phyloP scores from a whole-genome alignment of 805 yeast genomes.

The Wickerhamiella shivajii region DNA sequence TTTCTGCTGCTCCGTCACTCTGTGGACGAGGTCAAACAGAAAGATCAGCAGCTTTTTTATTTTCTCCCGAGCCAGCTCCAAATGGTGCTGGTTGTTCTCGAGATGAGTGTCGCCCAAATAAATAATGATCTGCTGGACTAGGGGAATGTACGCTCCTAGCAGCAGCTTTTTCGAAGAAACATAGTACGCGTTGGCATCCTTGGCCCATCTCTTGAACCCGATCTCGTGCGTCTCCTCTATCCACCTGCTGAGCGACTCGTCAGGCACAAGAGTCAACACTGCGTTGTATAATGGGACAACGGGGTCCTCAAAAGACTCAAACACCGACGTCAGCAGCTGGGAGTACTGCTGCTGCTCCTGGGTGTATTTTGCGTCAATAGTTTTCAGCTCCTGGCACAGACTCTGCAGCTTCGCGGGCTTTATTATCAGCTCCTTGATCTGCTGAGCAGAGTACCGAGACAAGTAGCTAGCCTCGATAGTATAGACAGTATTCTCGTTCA shows the following conservation, averaged over 20 bases:
- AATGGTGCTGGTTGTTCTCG: neutral
- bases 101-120: slow-evolving; percentile 5
- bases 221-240: slow-evolving; percentile 16
- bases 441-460: neutral
- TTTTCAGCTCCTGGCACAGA: slow-evolving; percentile 2
- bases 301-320: slow-evolving; percentile 1
- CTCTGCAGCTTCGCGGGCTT: slow-evolving; percentile 7
- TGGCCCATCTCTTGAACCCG: slow-evolving; percentile 18
- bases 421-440: slow-evolving; percentile 2
- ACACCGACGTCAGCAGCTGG: neutral
- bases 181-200: slow-evolving; percentile 8
- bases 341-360: neutral
- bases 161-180: slow-evolving; percentile 6
- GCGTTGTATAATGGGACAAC: slow-evolving; percentile 1
- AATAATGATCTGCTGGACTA: slow-evolving; percentile 6
- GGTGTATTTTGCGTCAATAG: neutral
- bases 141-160: slow-evolving; percentile 1
- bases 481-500: neutral
- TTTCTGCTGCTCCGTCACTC: neutral
- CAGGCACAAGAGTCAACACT: slow-evolving; percentile 2
- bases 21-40: neutral
- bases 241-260: slow-evolving; percentile 11
- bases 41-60: slow-evolving; percentile 1
- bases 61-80: neutral
- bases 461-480: slow-evolving; percentile 2